Percentiles rank a stretch among this genome's conserved stretches.
These are phyloP conservation scores for Fusarium multiceps DNA, from an alignment of 2,329 filamentous ascomycete species.

Conservation along the genomic window DNA sequence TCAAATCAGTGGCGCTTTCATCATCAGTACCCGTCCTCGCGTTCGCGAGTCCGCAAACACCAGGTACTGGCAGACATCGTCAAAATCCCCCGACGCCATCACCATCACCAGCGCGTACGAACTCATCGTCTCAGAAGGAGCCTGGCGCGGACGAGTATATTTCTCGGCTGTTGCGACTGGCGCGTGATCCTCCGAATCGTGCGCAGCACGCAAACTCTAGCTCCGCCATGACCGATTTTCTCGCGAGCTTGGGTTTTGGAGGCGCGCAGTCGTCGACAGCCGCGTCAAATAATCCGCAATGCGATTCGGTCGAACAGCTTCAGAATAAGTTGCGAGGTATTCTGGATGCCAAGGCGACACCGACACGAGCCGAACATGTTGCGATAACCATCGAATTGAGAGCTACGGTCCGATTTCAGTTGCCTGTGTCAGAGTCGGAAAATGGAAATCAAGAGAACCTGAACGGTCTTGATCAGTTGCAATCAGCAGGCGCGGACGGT, in stretches of 20 bases:
- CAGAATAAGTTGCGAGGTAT: slow-evolving; percentile 56
- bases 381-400: slow-evolving; percentile 60
- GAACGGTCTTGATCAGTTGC: slow-evolving; percentile 51
- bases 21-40: slow-evolving; percentile 3
- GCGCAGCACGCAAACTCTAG: slow-evolving; percentile 6
- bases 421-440: slow-evolving; percentile 54
- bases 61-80: background rate
- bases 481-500: slow-evolving; percentile 24
- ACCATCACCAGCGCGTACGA: slow-evolving; percentile 7
- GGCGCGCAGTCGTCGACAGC: slow-evolving; percentile 37
- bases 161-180: slow-evolving; percentile 30
- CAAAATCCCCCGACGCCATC: background rate
- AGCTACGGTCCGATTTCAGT: slow-evolving; percentile 56
- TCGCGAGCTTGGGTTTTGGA: slow-evolving; percentile 52
- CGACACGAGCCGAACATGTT: slow-evolving; percentile 63
- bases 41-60: slow-evolving; percentile 28
- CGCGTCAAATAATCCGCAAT: slow-evolving; percentile 42
- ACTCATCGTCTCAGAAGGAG: slow-evolving; percentile 31
- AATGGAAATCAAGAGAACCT: slow-evolving; percentile 49
- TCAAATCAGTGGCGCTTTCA: slow-evolving; percentile 9
- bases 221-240: slow-evolving; percentile 53
- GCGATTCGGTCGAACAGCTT: slow-evolving; percentile 58
- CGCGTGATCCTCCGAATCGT: slow-evolving; percentile 6
- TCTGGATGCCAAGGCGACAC: slow-evolving; percentile 57
- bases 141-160: slow-evolving; percentile 29